A percentile compares a stretch with the other conserved stretches of the same genome.
Conservation (phyloP, 108 stramenopile species). For the Epithemia pelagica region DNA sequence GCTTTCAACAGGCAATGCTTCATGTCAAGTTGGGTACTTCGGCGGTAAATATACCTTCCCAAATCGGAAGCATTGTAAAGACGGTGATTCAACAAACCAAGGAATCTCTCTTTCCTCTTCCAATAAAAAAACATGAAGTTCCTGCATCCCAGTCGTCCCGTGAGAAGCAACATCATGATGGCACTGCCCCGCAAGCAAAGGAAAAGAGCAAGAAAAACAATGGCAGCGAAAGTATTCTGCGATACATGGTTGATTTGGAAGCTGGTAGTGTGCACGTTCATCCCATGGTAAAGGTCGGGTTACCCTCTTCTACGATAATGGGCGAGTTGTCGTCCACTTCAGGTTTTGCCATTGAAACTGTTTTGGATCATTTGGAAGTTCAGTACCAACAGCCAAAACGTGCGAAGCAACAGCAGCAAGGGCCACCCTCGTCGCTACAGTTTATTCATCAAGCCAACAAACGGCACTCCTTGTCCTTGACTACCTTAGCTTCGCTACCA, state of each 20-base stretch:
- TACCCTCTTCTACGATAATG: slow-evolving; percentile 42
- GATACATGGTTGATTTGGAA: background rate
- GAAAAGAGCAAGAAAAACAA: background rate
- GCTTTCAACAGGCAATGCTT: slow-evolving; percentile 10
- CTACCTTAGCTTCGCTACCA: slow-evolving; percentile 41
- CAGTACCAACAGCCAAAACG: slow-evolving; percentile 19
- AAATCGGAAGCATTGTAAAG: background rate
- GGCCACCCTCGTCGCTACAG: no score
- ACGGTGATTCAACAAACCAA: background rate
- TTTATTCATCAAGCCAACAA: background rate
- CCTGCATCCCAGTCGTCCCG: slow-evolving; percentile 36
- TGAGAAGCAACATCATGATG: background rate
- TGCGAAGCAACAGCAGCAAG: background rate
- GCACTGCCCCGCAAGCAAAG: background rate
- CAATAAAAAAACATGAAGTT: slow-evolving; percentile 13
- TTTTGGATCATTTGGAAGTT: slow-evolving; percentile 41
- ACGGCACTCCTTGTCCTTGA: slow-evolving; percentile 19
- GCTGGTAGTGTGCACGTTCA: slow-evolving; percentile 16
- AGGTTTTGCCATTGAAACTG: slow-evolving; percentile 54
- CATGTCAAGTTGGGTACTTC: slow-evolving; percentile 7
- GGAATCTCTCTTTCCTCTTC: no score
- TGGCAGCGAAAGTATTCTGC: background rate
- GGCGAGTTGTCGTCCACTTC: slow-evolving; percentile 39
- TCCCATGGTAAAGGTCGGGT: slow-evolving; percentile 32
- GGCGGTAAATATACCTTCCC: background rate